phyloP scores from a whole-genome alignment of 2,329 filamentous ascomycete species.

The Fusarium sambucinum region DNA sequence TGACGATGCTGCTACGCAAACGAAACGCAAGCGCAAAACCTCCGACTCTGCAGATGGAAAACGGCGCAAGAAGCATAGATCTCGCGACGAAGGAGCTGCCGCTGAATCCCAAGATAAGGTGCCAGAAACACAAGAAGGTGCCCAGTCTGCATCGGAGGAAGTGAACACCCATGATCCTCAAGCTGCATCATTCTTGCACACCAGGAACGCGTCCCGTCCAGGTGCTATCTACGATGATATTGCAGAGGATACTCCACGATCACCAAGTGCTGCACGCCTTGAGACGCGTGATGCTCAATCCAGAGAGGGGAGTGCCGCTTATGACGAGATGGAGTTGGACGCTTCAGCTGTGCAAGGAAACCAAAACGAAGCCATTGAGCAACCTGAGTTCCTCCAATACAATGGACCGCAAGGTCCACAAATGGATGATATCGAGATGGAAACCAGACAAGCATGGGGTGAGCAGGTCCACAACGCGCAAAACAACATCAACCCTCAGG shows the following conservation, averaged over 20 bases:
- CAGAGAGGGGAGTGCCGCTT: slow-evolving; percentile 45
- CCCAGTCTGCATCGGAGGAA: slow-evolving; percentile 27
- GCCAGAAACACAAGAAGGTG: slow-evolving; percentile 40
- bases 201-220: slow-evolving; percentile 26
- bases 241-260: slow-evolving; percentile 42
- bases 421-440: slow-evolving; percentile 47
- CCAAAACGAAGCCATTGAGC: slow-evolving; percentile 14
- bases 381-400: slow-evolving; percentile 15
- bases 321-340: slow-evolving; percentile 47
- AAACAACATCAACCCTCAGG: slow-evolving; percentile 33
- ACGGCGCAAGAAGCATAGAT: slow-evolving; percentile 52
- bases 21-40: slow-evolving; percentile 53
- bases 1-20: slow-evolving; percentile 37
- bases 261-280: slow-evolving; percentile 47
- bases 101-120: slow-evolving; percentile 37
- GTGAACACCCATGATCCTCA: slow-evolving; percentile 11
- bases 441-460: slow-evolving; percentile 54
- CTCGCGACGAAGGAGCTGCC: slow-evolving; percentile 40
- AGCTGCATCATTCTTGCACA: slow-evolving; percentile 30
- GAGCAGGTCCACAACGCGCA: slow-evolving; percentile 52
- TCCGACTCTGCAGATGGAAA: slow-evolving; percentile 50
- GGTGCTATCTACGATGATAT: slow-evolving; percentile 39
- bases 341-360: slow-evolving; percentile 15
- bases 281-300: slow-evolving; percentile 47
- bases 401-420: slow-evolving; percentile 20